Base-by-base conservation (phyloP, 1,139 yeast genomes). In the Kodamaea arcana region DNA sequence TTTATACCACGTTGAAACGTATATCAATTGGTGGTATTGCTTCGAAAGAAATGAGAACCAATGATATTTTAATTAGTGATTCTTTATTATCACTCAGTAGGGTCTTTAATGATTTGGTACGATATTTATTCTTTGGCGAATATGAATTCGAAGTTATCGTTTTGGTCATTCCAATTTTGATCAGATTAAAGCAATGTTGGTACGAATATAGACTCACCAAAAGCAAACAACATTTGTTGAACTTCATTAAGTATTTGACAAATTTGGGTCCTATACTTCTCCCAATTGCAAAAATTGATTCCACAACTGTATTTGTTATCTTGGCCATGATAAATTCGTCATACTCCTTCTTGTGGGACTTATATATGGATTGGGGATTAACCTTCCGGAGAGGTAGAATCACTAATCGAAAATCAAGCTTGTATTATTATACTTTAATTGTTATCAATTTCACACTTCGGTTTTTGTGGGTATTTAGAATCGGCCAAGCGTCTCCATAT, bases 281-380 rank as follows among this genome's bases (percentile, higher is more conserved):
- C 13, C 31, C 39, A 12, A 27, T 42, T 31, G 24, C 32, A 25
- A 24, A 39, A 36, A 15, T 36, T 39, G 36, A 41, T 28, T 27
- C 34, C 33, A 20, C 45, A 45, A 29, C 52, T 52, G 36, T 42
- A 46, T 3, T 57, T 69, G 51, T 80, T 86, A 88, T 74, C 1
- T 54, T 70, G 1, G 68, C 78, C 12, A 56, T 80, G 4, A 46
- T 85, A 30, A 87, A 84, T 53, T 83, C 97, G 0, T 50, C 77
- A 1, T 92, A 84, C 54, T 75, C 95, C 14, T 84, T 85, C 44
- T 62, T 78, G 35, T 92, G 98, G 98, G 98, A 92, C 56, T 60
- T 90, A 15, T 72, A 74, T 34, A 78, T 79, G 72, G 98, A 92
- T 62, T 92, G 98, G 98, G 80, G 80, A 31, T 69, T 87, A 31